A percentile compares a stretch with the other conserved stretches of the same genome.
Conservation (phyloP, 2,329 filamentous ascomycete species). For the Cucurbitaria berberidis region DNA sequence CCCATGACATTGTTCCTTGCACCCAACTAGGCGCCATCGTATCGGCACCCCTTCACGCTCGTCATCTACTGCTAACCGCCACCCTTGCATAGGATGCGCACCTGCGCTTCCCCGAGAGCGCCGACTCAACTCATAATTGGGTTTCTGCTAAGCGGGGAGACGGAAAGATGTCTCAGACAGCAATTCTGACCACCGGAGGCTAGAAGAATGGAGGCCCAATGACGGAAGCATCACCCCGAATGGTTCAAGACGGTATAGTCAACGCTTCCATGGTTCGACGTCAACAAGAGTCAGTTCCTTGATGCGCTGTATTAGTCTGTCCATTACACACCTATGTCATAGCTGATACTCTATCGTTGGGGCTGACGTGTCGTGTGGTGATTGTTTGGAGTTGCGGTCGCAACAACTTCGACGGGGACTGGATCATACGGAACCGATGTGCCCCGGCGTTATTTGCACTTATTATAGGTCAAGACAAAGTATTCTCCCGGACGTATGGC, state of each 20-base stretch:
- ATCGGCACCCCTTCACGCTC: conserved; percentile 9
- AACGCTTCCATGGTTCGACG: background rate
- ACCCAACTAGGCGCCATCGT: too few species aligned
- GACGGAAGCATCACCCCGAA: conserved; percentile 4
- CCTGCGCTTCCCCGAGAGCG: conserved; percentile 1
- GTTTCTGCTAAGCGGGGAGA: conserved; percentile 11
- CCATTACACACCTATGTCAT: background rate
- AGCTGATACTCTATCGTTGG: background rate
- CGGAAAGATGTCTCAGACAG: conserved; percentile 7
- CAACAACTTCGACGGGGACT: background rate
- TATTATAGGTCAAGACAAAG: background rate
- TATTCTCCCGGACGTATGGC: background rate
- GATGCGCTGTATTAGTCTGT: background rate
- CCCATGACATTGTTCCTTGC: conserved; percentile 3
- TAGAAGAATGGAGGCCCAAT: background rate
- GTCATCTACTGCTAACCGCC: conserved; percentile 8
- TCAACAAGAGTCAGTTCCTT: background rate
- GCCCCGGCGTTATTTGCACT: background rate
- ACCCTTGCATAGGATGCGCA: conserved; percentile 3
- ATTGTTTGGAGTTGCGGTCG: background rate
- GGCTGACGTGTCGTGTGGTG: background rate
- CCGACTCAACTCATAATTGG: conserved; percentile 11
- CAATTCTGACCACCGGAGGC: background rate
- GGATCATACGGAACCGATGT: background rate
- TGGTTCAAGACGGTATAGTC: background rate